Evolutionary conservation across 2,329 filamentous ascomycete species (phyloP), one percentile per base, ranked within the genome.

Genomic region (Fusarium camptoceras): DNA sequence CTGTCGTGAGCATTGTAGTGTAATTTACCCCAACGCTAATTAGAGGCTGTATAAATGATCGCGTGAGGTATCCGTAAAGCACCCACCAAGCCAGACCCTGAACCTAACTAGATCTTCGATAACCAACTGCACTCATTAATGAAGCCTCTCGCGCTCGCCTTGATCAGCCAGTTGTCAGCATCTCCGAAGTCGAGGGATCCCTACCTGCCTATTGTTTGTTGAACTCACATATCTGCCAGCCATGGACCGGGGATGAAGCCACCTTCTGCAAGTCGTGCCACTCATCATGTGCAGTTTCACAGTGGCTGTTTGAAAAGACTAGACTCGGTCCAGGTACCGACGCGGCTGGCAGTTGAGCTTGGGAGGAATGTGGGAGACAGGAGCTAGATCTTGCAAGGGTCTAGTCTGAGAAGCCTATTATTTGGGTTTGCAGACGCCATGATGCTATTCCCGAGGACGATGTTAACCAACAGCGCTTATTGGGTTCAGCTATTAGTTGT

Each of bases 341-440:
- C 44, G 43, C 56, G 62, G 51, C 56, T 65, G 49, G 68, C 65
- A 42, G 61, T 51, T 66, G 27, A 18, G 34, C 20, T 50, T 47
- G 41, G 39, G 49, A 62, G 59, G 54, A 65, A 74, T 75, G 73
- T 75, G 73, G 68, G 42, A 75, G 70, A 75, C 73, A 74, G 65
- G 71, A 64, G 37, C 39, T 61, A 50, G 46, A 27, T 47, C 30
- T 44, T 53, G 63, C 73, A 75, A 70, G 73, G 73, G 70, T 66
- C 18, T 20, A 28, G 24, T 47, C 18, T 28, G 14, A 20, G 18
- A 47, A 47, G 43, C 25, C 18, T 37, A 37, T 37, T 47, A 6
- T n/a, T 39, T 44, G n/a, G 12, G 20, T 48, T 41, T 42, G 28
- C 16, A 37, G 18, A 31, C 43, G 50, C 41, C 30, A 39, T 46